These are phyloP conservation scores for Trichoderma harzianum DNA, from an alignment of 2,329 filamentous ascomycete species.

Conservation along the genomic window DNA sequence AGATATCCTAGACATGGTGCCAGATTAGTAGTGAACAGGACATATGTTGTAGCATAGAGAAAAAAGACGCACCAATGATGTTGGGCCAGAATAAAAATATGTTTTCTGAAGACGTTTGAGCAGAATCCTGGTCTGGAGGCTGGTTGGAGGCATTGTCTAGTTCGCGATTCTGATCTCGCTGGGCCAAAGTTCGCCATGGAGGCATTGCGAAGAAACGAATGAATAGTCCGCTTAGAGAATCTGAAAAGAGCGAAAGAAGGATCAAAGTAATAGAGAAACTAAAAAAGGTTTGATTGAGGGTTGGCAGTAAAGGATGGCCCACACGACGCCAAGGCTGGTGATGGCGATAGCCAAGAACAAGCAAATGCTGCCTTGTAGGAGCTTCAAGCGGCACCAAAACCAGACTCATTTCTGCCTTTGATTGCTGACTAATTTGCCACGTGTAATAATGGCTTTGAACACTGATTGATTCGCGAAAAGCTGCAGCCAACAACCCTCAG, in stretches of 20 bases:
- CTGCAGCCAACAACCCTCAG: background rate
- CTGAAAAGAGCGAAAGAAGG: background rate
- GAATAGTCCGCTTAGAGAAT: background rate
- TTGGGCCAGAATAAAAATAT: slow-evolving; percentile 79
- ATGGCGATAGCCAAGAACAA: background rate
- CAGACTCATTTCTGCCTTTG: background rate
- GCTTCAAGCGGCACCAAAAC: background rate
- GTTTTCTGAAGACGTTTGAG: slow-evolving; percentile 51
- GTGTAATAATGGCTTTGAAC: background rate
- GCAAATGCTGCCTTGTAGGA: background rate
- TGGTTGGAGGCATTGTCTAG: background rate
- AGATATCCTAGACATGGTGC: slow-evolving; percentile 59
- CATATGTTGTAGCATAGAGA: background rate
- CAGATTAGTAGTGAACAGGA: background rate
- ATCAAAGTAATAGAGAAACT: background rate
- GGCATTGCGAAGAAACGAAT: background rate
- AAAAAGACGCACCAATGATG: slow-evolving; percentile 58
- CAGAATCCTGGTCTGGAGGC: background rate
- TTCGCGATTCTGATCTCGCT: background rate
- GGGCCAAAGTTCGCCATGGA: background rate
- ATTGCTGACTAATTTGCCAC: background rate
- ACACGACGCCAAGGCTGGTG: background rate
- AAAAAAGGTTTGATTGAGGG: background rate
- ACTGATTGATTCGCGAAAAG: background rate
- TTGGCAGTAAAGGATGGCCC: background rate